phyloP scores from a whole-genome alignment of 2,329 filamentous ascomycete genomes.

The Tolypocladium endophyticum region DNA sequence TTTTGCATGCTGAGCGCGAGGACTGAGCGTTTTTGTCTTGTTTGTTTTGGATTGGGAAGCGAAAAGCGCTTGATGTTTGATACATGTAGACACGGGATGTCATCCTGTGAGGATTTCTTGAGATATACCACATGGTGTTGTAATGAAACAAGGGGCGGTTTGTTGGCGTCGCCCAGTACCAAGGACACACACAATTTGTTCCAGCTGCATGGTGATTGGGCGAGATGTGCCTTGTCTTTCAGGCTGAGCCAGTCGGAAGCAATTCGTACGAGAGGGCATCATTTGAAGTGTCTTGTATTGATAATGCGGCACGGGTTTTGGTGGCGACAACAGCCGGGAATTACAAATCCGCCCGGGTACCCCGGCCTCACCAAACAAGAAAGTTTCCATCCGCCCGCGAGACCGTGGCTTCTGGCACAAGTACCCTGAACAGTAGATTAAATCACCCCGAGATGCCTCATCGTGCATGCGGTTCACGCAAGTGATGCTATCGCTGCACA shows the following conservation, averaged over 20 bases:
- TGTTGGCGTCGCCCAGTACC: not conserved
- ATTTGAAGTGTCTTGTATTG: not conserved
- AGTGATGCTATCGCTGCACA: not conserved
- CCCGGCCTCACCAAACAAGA: not conserved
- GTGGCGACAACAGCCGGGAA: not conserved
- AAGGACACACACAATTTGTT: not conserved
- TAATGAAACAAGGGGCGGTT: not conserved
- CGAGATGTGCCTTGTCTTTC: not conserved
- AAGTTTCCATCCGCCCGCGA: not conserved
- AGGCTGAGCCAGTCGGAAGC: not conserved
- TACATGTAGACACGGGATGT: not conserved
- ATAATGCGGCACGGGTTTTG: not conserved
- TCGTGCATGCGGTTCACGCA: too few species aligned
- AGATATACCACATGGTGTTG: not conserved
- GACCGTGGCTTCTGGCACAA: too few species aligned
- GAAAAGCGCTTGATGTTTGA: not conserved
- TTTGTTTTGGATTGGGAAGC: not conserved
- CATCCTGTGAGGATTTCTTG: not conserved
- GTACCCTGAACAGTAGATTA: too few species aligned
- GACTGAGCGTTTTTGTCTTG: slow-evolving; percentile 1
- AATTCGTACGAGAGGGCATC: not conserved
- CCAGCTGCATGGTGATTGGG: not conserved
- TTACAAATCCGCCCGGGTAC: not conserved
- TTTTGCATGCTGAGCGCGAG: slow-evolving; percentile 21
- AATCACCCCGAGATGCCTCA: not conserved